Evolutionary conservation across 2,329 filamentous ascomycete genomes (phyloP).

Genomic region (Pyrenochaeta sp.): DNA sequence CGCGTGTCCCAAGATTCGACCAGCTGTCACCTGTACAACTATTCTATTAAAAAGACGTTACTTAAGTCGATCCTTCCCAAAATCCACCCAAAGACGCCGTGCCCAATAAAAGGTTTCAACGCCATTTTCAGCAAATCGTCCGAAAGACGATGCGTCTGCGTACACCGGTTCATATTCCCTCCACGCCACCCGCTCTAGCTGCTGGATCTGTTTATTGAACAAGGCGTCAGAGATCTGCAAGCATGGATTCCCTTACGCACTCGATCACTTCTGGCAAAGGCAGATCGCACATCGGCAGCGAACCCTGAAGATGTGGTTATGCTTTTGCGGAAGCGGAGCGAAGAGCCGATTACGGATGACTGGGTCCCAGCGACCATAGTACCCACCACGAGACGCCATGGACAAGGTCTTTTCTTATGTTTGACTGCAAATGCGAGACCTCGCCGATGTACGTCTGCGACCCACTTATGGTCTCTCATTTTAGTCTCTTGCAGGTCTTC

Average conservation of each 20-base stretch:
- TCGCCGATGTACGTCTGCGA: constrained; percentile 24
- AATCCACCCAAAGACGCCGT: constrained; percentile 5
- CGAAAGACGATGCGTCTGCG: constrained; percentile 3
- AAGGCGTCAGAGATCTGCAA: constrained; percentile 1
- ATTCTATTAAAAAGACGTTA: constrained; percentile 19
- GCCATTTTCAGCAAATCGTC: constrained; percentile 8
- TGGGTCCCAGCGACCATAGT: constrained; percentile 10
- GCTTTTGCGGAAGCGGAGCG: constrained; percentile 42
- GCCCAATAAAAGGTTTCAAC: constrained; percentile 14
- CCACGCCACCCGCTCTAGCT: constrained; percentile 16
- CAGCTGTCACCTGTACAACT: constrained; percentile 10
- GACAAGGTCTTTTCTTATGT: constrained; percentile 12
- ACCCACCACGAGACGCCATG: constrained; percentile 16
- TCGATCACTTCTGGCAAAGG: constrained; percentile 20
- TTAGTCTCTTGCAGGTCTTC: constrained; percentile 20
- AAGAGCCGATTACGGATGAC: constrained; percentile 28
- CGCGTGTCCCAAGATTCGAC: not conserved
- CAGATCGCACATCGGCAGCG: constrained; percentile 26
- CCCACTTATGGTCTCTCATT: constrained; percentile 20
- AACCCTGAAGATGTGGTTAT: constrained; percentile 23
- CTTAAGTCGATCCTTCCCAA: constrained; percentile 12
- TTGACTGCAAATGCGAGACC: constrained; percentile 14
- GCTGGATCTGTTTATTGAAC: constrained; percentile 19
- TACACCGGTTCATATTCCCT: not conserved
- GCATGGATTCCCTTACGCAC: constrained; percentile 16